These are phyloP conservation scores for Bryopsis sp. DNA, from an alignment of 139 green algal genomes.

Conservation along the genomic window DNA sequence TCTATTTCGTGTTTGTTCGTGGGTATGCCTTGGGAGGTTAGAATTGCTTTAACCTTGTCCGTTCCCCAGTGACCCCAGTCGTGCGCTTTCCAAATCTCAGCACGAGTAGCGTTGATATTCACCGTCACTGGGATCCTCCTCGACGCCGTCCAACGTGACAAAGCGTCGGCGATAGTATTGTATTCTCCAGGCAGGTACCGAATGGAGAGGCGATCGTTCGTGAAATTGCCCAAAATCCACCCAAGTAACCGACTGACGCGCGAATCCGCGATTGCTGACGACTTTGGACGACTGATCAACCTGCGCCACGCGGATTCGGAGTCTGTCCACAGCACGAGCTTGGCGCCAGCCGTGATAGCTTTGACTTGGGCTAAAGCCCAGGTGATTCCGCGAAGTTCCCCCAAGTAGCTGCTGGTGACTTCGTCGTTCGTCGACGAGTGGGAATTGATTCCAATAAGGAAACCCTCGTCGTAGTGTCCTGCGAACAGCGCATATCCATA, in stretches of 20 bases:
- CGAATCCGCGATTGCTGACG: not conserved
- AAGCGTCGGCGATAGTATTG: conserved; percentile 2
- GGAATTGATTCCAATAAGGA: not conserved
- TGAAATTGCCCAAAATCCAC: conserved; percentile 13
- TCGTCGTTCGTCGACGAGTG: not conserved
- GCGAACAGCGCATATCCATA: conserved; percentile 3
- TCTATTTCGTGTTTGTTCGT: too few relatives aligned
- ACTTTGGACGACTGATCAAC: not conserved
- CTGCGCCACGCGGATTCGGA: not conserved
- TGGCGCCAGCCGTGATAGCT: not conserved
- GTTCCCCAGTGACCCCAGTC: too few relatives aligned
- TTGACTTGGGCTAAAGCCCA: conserved; percentile 1
- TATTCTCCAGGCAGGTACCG: not conserved
- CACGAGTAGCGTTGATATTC: too few relatives aligned
- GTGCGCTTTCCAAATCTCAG: too few relatives aligned
- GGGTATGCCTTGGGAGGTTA: too few relatives aligned
- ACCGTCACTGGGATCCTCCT: too few relatives aligned
- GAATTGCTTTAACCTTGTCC: too few relatives aligned
- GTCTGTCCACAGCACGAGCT: not conserved
- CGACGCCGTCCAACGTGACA: conserved; percentile 6
- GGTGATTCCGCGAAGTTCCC: conserved; percentile 4
- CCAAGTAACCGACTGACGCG: not conserved
- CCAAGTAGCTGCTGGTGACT: not conserved
- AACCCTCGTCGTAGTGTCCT: not conserved
- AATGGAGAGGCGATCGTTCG: not conserved